A percentile compares a stretch with the other conserved stretches of the same genome.
phyloP scores from a whole-genome alignment of 495 filamentous ascomycete genomes.

The Aspergillus heteromorphus region DNA sequence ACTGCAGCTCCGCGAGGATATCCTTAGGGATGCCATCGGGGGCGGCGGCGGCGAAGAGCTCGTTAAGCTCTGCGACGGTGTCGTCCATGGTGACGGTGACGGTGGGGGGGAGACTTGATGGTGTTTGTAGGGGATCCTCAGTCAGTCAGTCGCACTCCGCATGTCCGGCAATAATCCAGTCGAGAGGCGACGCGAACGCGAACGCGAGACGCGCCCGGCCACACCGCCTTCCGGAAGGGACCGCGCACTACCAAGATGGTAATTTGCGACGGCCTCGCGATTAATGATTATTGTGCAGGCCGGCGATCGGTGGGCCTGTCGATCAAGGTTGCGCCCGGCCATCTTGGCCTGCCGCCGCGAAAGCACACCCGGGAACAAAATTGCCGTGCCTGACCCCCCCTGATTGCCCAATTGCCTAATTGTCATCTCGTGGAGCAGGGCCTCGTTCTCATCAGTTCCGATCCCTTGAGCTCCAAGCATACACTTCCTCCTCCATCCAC shows the following conservation, averaged over 20 bases:
- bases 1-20: constrained; percentile 70
- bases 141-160: no score
- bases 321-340: not conserved
- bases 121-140: no score
- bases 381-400: not conserved
- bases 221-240: constrained; percentile 1
- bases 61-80: constrained; percentile 53
- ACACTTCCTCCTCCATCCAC: not conserved
- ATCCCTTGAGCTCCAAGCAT: not conserved
- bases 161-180: no score
- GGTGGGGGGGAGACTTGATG: constrained; percentile 1
- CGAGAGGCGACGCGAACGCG: not conserved
- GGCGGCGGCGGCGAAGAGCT: constrained; percentile 55
- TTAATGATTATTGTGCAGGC: not conserved
- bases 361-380: not conserved
- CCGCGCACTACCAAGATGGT: no score
- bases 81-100: constrained; percentile 19
- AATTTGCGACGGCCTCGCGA: no score
- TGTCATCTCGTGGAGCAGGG: not conserved
- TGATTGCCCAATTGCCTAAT: not conserved
- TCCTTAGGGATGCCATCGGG: constrained; percentile 60
- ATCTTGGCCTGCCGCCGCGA: not conserved
- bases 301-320: constrained; percentile 3
- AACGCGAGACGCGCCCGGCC: not conserved
- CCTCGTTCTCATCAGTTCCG: not conserved